Evolutionary conservation across 768 basidiomycete species (phyloP).

Genomic region (Erythrobasidium yunnanense): DNA sequence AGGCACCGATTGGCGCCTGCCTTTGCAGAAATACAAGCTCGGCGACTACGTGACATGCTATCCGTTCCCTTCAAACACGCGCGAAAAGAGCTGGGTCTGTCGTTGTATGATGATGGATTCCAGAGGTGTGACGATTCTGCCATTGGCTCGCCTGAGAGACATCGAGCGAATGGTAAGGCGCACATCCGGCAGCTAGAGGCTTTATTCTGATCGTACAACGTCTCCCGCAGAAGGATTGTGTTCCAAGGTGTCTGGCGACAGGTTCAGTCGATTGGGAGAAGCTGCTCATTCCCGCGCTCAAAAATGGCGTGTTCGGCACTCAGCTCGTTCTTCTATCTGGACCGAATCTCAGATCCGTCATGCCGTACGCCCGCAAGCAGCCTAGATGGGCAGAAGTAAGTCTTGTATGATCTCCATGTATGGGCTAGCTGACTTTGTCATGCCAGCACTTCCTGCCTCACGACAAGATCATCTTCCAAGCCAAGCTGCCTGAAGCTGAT

Average conservation of each 20-base stretch:
- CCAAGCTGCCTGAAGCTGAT: background rate
- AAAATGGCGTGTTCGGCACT: too few relatives aligned
- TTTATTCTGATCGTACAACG: too few relatives aligned
- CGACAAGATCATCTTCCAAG: background rate
- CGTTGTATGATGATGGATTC: background rate
- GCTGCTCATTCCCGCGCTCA: background rate
- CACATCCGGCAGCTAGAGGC: background rate
- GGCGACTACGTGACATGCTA: background rate
- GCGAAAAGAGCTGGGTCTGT: background rate
- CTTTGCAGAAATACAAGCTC: background rate
- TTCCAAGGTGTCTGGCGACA: background rate
- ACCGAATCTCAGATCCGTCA: background rate
- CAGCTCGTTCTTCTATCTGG: background rate
- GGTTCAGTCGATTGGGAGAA: background rate
- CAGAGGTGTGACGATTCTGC: background rate
- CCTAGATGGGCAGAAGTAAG: background rate
- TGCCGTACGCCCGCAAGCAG: background rate
- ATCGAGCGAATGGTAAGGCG: background rate
- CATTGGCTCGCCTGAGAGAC: background rate
- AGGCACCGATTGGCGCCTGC: too few relatives aligned
- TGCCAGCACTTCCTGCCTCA: background rate
- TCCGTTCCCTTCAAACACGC: too few relatives aligned
- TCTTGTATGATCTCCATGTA: background rate
- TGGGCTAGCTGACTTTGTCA: too few relatives aligned
- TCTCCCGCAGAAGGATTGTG: too few relatives aligned